Evolutionary conservation across 192 early-diverging fungal species (phyloP).

Genomic region (Backusella circina): DNA sequence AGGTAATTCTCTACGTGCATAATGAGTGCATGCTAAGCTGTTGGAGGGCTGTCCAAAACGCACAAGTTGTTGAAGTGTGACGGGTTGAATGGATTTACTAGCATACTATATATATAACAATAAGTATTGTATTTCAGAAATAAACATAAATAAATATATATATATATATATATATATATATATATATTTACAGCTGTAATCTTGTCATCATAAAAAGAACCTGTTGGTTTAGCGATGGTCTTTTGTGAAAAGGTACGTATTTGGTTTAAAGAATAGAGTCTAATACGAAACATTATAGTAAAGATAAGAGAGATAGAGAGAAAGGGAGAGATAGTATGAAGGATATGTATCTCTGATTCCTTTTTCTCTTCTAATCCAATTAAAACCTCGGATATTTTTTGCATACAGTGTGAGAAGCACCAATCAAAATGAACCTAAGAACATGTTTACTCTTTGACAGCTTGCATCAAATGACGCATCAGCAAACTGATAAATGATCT

Average conservation of each 20-base stretch:
- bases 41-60: slow-evolving; percentile 63
- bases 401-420: neutral
- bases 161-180: neutral
- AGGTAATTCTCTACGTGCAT: slow-evolving; percentile 79
- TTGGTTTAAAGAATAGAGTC: neutral
- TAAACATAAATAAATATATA: too few species aligned
- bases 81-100: slow-evolving; percentile 53
- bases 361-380: neutral
- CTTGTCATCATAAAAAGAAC: slow-evolving; percentile 6
- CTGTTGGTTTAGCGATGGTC: neutral
- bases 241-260: neutral
- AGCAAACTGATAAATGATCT: too few species aligned
- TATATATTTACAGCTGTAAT: slow-evolving; percentile 9
- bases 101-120: slow-evolving; percentile 43
- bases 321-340: neutral
- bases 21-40: slow-evolving; percentile 57
- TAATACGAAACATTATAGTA: neutral
- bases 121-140: too few species aligned
- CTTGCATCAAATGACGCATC: too few species aligned
- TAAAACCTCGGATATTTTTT: neutral
- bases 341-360: too few species aligned
- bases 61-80: slow-evolving; percentile 79
- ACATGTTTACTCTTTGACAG: neutral
- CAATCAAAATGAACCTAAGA: neutral
- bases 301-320: neutral